Evolutionary conservation across 176 grass and related monocot genomes (phyloP).

Genomic region (Hsuehochloa calcarea): DNA sequence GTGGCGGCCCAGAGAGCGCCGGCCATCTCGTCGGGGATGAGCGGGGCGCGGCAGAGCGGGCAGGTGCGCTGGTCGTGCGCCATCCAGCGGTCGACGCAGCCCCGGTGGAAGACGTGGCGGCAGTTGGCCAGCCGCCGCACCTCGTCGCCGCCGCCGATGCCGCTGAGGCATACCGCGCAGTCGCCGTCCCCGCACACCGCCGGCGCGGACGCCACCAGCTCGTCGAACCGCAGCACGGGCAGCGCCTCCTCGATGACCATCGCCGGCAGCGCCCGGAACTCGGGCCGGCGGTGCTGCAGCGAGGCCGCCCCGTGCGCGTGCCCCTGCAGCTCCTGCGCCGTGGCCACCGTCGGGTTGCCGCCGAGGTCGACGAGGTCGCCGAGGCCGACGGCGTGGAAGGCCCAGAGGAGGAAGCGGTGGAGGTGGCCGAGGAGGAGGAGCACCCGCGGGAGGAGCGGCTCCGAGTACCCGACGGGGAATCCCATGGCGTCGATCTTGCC

Average conservation of each 20-base stretch:
- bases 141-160: conserved; percentile 65
- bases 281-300: conserved; percentile 40
- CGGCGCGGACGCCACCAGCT: conserved; percentile 40
- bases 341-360: neutral
- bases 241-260: conserved; percentile 56
- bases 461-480: conserved; percentile 79
- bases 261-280: conserved; percentile 37
- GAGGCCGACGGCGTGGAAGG: conserved; percentile 72
- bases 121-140: conserved; percentile 67
- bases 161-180: conserved; percentile 78
- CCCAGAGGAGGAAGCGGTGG: conserved; percentile 64
- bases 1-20: neutral
- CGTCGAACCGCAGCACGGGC: conserved; percentile 69
- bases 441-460: conserved; percentile 58
- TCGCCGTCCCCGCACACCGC: conserved; percentile 37
- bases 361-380: conserved; percentile 69
- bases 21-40: conserved; percentile 38
- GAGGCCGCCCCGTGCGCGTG: neutral
- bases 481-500: conserved; percentile 69
- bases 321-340: neutral
- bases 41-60: conserved; percentile 78
- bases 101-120: conserved; percentile 89
- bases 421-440: conserved; percentile 70
- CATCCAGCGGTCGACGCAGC: conserved; percentile 88
- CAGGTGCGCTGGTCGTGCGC: conserved; percentile 67